These are phyloP conservation scores for Leishmania guyanensis DNA, from an alignment of 208 protist genomes.

Conservation along the genomic window DNA sequence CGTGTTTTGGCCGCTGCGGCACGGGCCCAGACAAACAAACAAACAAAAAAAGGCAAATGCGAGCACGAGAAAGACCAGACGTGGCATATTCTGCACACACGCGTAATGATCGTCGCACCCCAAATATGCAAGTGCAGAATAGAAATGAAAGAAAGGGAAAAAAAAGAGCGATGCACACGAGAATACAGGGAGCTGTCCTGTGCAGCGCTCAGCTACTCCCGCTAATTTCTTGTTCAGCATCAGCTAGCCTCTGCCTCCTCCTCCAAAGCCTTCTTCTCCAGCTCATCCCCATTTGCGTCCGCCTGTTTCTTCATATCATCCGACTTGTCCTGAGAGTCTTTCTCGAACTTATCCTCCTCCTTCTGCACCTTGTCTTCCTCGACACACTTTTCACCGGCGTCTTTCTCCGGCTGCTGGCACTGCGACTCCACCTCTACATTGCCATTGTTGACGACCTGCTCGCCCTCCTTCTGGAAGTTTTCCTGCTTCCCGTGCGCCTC, in stretches of 20 bases:
- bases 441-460: background rate
- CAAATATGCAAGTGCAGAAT: background rate
- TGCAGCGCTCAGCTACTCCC: background rate
- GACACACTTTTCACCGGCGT: too few species aligned
- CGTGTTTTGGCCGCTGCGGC: background rate
- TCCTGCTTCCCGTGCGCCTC: slow-evolving; percentile 9
- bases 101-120: background rate
- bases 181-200: background rate
- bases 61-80: background rate
- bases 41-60: background rate
- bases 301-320: slow-evolving; percentile 5
- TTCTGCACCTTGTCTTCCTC: background rate
- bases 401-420: background rate
- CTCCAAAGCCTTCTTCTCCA: background rate
- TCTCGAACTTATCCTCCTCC: background rate
- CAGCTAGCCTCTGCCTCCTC: background rate
- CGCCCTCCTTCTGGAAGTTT: slow-evolving; percentile 3
- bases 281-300: background rate
- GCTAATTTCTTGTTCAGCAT: background rate
- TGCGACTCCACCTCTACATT: background rate
- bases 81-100: background rate
- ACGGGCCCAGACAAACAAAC: background rate
- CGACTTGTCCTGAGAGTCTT: slow-evolving; percentile 5
- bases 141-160: background rate
- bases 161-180: background rate